Base-by-base conservation (phyloP, 106 monocot genomes). In the Dioscorea alata region DNA sequence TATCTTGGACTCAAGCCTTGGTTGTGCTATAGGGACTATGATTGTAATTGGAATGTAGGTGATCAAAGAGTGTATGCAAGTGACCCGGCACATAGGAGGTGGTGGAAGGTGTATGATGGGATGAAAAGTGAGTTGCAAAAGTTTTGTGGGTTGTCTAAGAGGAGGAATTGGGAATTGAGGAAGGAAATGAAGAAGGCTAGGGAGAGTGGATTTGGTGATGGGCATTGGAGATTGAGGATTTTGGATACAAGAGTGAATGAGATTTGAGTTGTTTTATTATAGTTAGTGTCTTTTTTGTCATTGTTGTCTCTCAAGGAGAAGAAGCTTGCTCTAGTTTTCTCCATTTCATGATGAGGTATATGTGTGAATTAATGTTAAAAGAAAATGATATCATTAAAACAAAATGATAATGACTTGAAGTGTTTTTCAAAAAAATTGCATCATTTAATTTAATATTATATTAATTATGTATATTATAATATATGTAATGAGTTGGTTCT, bases 1-100 rank as follows among this genome's bases (percentile, higher is more conserved):
- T 94, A 75, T 33, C 80, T 94, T 4, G 94, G 94, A 12, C 31
- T 87, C 63, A 94, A 94, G 84, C 94, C 94, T 2, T 94, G 94
- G 94, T 42, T 72, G 53, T 94, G 94, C 66, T 76, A 90, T 69
- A 71, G 90, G 21, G 82, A 90, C 70, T 87, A 90, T 53, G 93
- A 94, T 63, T 94, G 93, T 51, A 94, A 94, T 65, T 87, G 90
- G 90, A 76, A 90, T 66, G 49, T 84, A 10, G 78, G 18, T 23
- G 78, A 78, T 18, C 76, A 80, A 48, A 69, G 71, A 48, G 69
- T 79, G 13, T 94, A 85, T 57, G 94, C 94, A 12, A 94, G 90
- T 67, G 94, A 94, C 34, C 79, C 7, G 4, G 94, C 90, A 6
- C 90, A 90, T 68, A 10, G 63, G 59, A 61, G 74, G 68, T 94